Base-by-base conservation (phyloP, 441 rosid genomes). In the Codiaeum variegatum region DNA sequence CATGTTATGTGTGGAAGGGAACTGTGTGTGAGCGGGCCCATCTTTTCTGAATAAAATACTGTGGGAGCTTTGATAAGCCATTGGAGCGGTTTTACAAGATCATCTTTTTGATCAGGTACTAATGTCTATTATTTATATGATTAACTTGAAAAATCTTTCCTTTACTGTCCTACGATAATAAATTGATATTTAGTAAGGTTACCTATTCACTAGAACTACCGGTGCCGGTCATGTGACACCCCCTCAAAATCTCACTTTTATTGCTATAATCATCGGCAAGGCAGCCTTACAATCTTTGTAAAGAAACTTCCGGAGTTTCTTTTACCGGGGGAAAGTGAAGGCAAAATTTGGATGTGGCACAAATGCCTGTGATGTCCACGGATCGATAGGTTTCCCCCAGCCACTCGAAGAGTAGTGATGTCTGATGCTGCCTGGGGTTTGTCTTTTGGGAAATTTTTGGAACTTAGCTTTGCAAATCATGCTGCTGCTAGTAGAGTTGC, bases 291-390 rank as follows among this genome's bases (percentile, higher is more conserved):
- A 1, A 94, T 94, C 81, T 92, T 97, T 71, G 98, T 92, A 66
- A 92, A 87, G 89, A 92, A 88, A 80, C 88, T 92, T 7, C 85
- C 85, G 1, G 97, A 92, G 55, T 76, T 86, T 68, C 81, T 85
- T 71, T 79, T 94, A 79, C 92, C 91, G 15, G 98, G 99, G 76
- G 96, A 92, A 75, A 84, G 77, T 81, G 99, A 88, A 47, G 98
- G 98, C 32, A 94, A 88, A 81, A 89, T 94, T 78, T 94, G 99
- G 99, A 92, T 94, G 99, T 94, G 99, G 99, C 99, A 94, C 77
- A 80, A 97, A 83, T 94, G 99, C 87, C 83, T 94, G 67, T 87
- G 87, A 69, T 94, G 99, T 77, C 96, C 94, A 67, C 84, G 92
- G 71, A 81, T 69, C 55, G 79, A 82, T 49, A 90, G 93, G 74